phyloP scores from a whole-genome alignment of 306 rosid genomes.

The Senna tora region DNA sequence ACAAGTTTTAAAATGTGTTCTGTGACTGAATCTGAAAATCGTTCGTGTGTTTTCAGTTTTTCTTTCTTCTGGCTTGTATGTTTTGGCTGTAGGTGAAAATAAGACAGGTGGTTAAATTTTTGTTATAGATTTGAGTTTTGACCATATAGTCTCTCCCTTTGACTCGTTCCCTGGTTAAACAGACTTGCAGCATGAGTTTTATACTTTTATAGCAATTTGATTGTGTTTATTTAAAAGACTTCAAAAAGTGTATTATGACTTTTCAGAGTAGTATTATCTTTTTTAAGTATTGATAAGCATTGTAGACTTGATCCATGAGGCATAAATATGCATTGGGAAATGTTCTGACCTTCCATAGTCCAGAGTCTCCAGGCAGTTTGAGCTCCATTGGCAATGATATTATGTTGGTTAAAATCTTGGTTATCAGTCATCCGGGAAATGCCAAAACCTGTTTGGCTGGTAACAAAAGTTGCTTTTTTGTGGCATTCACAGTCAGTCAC shows the following conservation, averaged over 20 bases:
- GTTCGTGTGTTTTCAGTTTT: neutral
- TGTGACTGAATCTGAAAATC: slow-evolving; percentile 5
- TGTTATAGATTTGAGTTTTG: neutral
- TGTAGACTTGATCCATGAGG: neutral
- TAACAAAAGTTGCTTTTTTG: neutral
- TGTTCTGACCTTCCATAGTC: slow-evolving; percentile 23
- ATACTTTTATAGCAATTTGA: neutral
- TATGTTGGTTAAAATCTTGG: slow-evolving; percentile 23
- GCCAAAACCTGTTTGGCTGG: neutral
- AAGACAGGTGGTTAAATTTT: neutral
- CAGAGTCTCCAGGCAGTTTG: slow-evolving; percentile 14
- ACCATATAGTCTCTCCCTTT: neutral
- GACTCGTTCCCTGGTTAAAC: neutral
- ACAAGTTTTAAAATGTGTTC: neutral
- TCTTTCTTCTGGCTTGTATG: neutral
- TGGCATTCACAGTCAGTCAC: neutral
- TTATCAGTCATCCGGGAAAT: slow-evolving; percentile 8
- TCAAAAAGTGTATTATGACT: neutral
- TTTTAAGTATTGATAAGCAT: neutral
- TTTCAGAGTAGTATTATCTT: neutral
- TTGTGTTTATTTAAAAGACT: neutral
- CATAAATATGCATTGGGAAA: slow-evolving; percentile 22
- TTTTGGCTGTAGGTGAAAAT: neutral
- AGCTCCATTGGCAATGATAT: slow-evolving; percentile 25
- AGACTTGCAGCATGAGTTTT: neutral